These are phyloP conservation scores for Fusarium fracticaudum DNA, from an alignment of 2,329 filamentous ascomycete genomes.

Conservation along the genomic window DNA sequence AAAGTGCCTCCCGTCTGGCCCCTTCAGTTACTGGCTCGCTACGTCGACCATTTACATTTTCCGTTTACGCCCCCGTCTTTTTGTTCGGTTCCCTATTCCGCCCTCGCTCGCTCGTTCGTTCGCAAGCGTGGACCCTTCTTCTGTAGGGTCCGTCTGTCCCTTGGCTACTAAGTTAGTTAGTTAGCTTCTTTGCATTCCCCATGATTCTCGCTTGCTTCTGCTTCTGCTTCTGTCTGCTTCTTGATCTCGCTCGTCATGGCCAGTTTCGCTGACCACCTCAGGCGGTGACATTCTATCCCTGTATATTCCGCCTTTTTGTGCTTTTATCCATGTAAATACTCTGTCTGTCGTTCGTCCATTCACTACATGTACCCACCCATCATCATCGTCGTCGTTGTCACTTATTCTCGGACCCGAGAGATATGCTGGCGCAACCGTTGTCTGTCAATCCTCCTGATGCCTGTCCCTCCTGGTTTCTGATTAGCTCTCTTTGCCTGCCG, in stretches of 20 bases:
- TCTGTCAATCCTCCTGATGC: neutral
- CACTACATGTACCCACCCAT: neutral
- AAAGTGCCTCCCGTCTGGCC: neutral
- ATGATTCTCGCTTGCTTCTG: constrained; percentile 29
- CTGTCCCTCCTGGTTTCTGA: neutral
- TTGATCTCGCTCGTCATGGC: constrained; percentile 11
- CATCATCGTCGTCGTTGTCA: neutral
- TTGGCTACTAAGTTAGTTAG: neutral
- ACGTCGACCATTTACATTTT: constrained; percentile 30
- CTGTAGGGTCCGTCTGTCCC: neutral
- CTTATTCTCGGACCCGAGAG: constrained; percentile 3
- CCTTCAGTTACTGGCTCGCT: constrained; percentile 20
- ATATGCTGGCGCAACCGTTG: constrained; percentile 14
- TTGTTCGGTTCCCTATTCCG: constrained; percentile 33
- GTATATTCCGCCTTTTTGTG: constrained; percentile 8
- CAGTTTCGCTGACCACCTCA: constrained; percentile 2
- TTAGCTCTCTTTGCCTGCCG: constrained; percentile 2
- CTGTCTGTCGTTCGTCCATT: neutral
- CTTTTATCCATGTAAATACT: neutral
- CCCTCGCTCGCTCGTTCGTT: constrained; percentile 7
- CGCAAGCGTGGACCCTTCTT: constrained; percentile 10
- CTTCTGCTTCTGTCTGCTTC: neutral
- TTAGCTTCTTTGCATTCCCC: constrained; percentile 17
- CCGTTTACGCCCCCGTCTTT: constrained; percentile 5
- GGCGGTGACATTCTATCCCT: constrained; percentile 29